Base-by-base conservation (phyloP, 2,329 filamentous ascomycete species). In the Helicocarpus griseus region DNA sequence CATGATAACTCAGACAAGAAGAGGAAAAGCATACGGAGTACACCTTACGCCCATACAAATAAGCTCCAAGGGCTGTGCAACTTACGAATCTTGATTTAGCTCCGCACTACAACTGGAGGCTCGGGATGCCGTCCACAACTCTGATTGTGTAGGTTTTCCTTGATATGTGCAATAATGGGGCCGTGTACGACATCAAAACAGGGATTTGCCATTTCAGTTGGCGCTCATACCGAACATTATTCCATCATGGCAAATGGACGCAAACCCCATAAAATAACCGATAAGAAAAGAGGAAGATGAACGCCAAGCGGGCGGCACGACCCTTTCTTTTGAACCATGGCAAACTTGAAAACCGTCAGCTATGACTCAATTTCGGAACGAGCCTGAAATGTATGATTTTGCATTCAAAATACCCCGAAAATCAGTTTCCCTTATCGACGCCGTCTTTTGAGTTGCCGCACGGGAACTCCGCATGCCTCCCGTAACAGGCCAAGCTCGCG, bases 51-150 rank as follows among this genome's bases (percentile, higher is more conserved):
- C 38, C 13, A 31, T n/a, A 35, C 21, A 46, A 33, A 19, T 33
- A 33, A n/a, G 4, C 9, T 46, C 11, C 29, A 46, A 24, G 9
- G 29, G 35, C 19, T 24, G 28, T 31, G 44, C 28, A 17, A 46
- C 44, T 46, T 46, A 46, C 28, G 44, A 46, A 46, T 46, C 44
- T 46, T 46, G 44, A 21, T 35, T 46, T 47, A 47, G 13, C 29
- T 35, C 17, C 11, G 9, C 11, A 17, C 29, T 19, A 33, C 29
- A 13, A 31, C 29, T 35, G 11, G 44, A 36, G 19, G 8, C 33
- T 22, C 19, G 11, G 31, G 5, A 47, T 44, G 17, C 44, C 31
- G 29, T 22, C 17, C 21, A 5, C 17, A 11, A 26, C 17, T 11
- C 29, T 46, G 29, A 46, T 46, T 35, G 44, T 14, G 19, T 24